A percentile compares a stretch with the other conserved stretches of the same genome.
These are phyloP conservation scores for Sarocladium strictum DNA, from an alignment of 2,329 filamentous ascomycete species.

Conservation along the genomic window DNA sequence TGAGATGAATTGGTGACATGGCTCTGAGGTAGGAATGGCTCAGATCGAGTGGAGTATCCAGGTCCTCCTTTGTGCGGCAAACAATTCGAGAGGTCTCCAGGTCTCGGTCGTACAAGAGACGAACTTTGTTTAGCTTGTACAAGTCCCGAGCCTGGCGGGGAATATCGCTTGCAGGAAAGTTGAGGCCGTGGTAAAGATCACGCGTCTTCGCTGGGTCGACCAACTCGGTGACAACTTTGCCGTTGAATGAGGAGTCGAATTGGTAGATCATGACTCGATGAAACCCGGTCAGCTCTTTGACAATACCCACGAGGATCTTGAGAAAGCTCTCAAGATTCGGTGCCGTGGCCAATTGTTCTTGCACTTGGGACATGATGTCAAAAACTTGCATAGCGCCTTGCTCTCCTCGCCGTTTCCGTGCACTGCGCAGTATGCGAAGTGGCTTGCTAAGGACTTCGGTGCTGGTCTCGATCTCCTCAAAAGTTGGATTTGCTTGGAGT, in stretches of 20 bases:
- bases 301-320: slow-evolving; percentile 75
- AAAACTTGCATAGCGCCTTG: slow-evolving; percentile 85
- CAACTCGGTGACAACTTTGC: slow-evolving; percentile 79
- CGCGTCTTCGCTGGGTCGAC: slow-evolving; percentile 74
- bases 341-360: slow-evolving; percentile 75
- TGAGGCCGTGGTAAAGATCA: slow-evolving; percentile 79
- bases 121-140: slow-evolving; percentile 85
- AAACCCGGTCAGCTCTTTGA: slow-evolving; percentile 86
- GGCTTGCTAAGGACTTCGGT: slow-evolving; percentile 72
- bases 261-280: slow-evolving; percentile 92
- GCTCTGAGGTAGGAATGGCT: slow-evolving; percentile 80
- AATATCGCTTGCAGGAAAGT: slow-evolving; percentile 85
- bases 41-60: slow-evolving; percentile 72
- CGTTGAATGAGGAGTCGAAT: slow-evolving; percentile 78
- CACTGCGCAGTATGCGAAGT: slow-evolving; percentile 68
- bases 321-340: slow-evolving; percentile 66
- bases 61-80: slow-evolving; percentile 67
- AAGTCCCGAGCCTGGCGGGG: slow-evolving; percentile 81
- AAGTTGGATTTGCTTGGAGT: slow-evolving; percentile 63
- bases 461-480: slow-evolving; percentile 68
- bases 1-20: slow-evolving; percentile 86
- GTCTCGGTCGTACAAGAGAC: slow-evolving; percentile 80
- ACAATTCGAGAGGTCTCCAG: slow-evolving; percentile 74
- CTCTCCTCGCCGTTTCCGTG: slow-evolving; percentile 69
- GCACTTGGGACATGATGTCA: slow-evolving; percentile 86